phyloP scores from a whole-genome alignment of 2,329 filamentous ascomycete genomes.

The Ophiocordyceps unilateralis region DNA sequence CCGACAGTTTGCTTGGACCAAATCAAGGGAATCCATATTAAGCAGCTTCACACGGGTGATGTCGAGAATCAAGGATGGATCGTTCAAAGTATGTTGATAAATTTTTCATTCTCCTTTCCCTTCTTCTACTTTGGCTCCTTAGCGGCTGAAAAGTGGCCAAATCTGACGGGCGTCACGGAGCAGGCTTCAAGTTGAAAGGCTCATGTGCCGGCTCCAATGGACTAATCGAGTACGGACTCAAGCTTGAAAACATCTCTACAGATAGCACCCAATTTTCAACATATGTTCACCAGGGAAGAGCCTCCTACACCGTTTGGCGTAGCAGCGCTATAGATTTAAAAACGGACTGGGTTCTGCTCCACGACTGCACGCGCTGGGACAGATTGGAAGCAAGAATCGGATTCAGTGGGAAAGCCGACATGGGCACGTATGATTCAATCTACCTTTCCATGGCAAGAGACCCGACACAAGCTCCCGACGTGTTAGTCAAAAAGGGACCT shows the following conservation, averaged over 20 bases:
- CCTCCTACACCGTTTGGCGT: not conserved
- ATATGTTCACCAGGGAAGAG: not conserved
- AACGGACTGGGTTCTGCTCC: not conserved
- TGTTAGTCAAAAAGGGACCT: not conserved
- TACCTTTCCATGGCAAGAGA: not conserved
- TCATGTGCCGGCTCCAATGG: not conserved
- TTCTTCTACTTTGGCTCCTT: not conserved
- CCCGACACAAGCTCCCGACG: not conserved
- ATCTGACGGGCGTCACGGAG: not conserved
- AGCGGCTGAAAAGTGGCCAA: too few species aligned
- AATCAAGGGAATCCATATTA: not conserved
- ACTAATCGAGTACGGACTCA: not conserved
- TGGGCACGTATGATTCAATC: not conserved
- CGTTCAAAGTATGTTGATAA: not conserved
- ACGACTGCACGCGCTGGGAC: not conserved
- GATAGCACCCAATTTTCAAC: not conserved
- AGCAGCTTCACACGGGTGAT: not conserved
- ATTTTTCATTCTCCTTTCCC: not conserved
- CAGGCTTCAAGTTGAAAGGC: not conserved
- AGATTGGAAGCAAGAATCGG: not conserved
- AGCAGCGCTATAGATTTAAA: not conserved
- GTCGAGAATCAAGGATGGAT: not conserved
- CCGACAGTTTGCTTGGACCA: not conserved
- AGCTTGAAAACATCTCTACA: not conserved
- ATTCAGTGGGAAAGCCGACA: not conserved